Evolutionary conservation across 2,329 filamentous ascomycete genomes (phyloP), one percentile per base, ranked within the genome.

Genomic region (Claviceps africana): DNA sequence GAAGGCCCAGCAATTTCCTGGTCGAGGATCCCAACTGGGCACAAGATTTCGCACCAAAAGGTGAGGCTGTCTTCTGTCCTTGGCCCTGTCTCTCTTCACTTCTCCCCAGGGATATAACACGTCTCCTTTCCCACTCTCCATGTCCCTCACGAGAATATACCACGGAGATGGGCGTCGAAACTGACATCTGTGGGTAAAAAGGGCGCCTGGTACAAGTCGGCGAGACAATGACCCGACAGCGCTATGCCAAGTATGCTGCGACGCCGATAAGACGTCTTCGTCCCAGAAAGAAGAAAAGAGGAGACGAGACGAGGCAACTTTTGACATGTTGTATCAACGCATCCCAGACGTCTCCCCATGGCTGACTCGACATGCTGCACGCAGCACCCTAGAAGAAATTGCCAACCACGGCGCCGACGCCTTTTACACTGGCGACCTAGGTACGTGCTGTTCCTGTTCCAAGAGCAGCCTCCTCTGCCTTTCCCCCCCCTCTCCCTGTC

Each of bases 1-100:
- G 54, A 4, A 45, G 48, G 13, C 37, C 55, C 3, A 47, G 21
- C 8, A 71, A 88, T 58, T 95, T 95, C 60, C 70, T 96, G 0
- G 71, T 82, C 0, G 74, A 85, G 3, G 81, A 96, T 53, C 82
- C 85, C 0, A 78, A 81, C 3, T 97, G 88, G 85, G 88, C 90
- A 0, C 66, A 86, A 47, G 91, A 96, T 63, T 96, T 96, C 69
- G 89, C 88, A 2, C 88, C 88, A 0, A 82, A 90, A 55, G 91
- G 73, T 71, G 53, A 19, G 56, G 48, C 21, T 13, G 10, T 25
- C 6, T 25, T n/a, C 6, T 22, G 11, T 33, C 19, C 22, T 33
- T n/a, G n/a, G n/a, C n/a, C n/a, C 17, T 35, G 5, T 3, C 2
- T 15, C 45, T 47, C 22, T 33, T 28, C 30, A 13, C 13, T 19